A percentile compares a stretch with the other conserved stretches of the same genome.
phyloP scores from a whole-genome alignment of 2,329 filamentous ascomycete genomes.

The Clonostachys rosea region DNA sequence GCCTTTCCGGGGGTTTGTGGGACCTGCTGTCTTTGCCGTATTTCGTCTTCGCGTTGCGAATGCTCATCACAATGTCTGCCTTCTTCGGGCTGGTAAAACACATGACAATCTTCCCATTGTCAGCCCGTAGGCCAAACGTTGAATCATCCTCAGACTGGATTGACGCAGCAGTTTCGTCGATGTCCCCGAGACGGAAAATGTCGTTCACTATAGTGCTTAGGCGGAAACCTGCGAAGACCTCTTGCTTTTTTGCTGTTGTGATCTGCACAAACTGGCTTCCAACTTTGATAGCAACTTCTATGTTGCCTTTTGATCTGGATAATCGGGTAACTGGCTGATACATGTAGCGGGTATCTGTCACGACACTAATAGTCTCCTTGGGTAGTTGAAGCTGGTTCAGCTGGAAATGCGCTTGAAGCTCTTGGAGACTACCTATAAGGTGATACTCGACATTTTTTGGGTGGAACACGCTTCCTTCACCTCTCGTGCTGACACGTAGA shows the following conservation, averaged over 20 bases:
- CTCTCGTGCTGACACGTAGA: constrained; percentile 56
- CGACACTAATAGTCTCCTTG: constrained; percentile 65
- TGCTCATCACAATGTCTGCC: constrained; percentile 57
- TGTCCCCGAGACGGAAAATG: constrained; percentile 62
- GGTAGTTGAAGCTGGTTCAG: constrained; percentile 62
- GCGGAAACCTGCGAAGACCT: constrained; percentile 57
- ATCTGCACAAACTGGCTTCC: constrained; percentile 67
- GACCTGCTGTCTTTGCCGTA: constrained; percentile 58
- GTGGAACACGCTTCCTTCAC: constrained; percentile 55
- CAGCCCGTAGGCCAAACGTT: constrained; percentile 62
- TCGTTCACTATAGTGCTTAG: constrained; percentile 64
- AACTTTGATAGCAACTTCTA: constrained; percentile 65
- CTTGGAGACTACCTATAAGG: constrained; percentile 59
- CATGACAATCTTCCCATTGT: constrained; percentile 68
- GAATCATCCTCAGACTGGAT: constrained; percentile 63
- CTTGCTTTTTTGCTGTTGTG: constrained; percentile 64
- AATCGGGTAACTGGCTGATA: constrained; percentile 62
- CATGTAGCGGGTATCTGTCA: constrained; percentile 60
- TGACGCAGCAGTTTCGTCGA: constrained; percentile 62
- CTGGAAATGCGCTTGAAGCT: constrained; percentile 63
- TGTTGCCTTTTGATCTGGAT: constrained; percentile 66
- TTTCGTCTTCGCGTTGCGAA: constrained; percentile 59
- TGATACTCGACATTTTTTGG: constrained; percentile 63
- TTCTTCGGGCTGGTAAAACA: constrained; percentile 66
- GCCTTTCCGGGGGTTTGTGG: constrained; percentile 57